phyloP scores from a whole-genome alignment of 2,329 filamentous ascomycete genomes.

The Xylaria hypoxylon region DNA sequence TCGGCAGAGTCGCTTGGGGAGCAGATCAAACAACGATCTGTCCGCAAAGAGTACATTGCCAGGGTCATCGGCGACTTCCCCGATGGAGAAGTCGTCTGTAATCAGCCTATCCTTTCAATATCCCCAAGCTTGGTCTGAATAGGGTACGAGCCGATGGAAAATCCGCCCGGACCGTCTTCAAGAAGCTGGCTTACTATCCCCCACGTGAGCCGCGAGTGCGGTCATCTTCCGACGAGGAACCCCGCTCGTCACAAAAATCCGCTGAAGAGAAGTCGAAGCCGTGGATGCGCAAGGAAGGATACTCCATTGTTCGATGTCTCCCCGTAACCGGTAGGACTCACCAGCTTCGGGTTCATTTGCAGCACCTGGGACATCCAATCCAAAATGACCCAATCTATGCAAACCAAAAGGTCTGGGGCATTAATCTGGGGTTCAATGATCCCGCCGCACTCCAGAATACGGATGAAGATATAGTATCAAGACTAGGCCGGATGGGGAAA shows the following conservation, averaged over 20 bases:
- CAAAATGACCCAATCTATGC: conserved; percentile 98
- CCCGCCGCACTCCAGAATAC: conserved; percentile 75
- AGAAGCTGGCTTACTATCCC: conserved; percentile 91
- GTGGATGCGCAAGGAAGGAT: conserved; percentile 74
- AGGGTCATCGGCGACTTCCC: conserved; percentile 92
- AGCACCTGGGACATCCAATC: conserved; percentile 94
- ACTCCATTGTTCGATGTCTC: conserved; percentile 93
- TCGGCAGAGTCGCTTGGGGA: conserved; percentile 81
- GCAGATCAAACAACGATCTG: conserved; percentile 82
- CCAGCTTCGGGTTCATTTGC: conserved; percentile 92
- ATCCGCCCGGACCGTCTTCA: conserved; percentile 89
- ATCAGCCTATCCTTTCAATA: conserved; percentile 93
- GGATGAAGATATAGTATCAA: conserved; percentile 90
- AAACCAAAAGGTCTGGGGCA: conserved; percentile 91
- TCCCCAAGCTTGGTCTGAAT: conserved; percentile 94
- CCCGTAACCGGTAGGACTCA: conserved; percentile 95
- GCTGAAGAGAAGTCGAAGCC: conserved; percentile 51
- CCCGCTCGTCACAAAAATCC: conserved; percentile 35
- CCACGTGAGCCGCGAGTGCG: conserved; percentile 45
- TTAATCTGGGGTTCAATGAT: conserved; percentile 76
- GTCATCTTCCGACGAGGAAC: conserved; percentile 20
- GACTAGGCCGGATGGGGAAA: conserved; percentile 91
- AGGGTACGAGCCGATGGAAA: conserved; percentile 95
- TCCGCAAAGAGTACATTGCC: conserved; percentile 95
- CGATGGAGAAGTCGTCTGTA: conserved; percentile 89